Base-by-base conservation (phyloP, 2,329 filamentous ascomycete genomes). In the Pseudocercospora fijiensis region DNA sequence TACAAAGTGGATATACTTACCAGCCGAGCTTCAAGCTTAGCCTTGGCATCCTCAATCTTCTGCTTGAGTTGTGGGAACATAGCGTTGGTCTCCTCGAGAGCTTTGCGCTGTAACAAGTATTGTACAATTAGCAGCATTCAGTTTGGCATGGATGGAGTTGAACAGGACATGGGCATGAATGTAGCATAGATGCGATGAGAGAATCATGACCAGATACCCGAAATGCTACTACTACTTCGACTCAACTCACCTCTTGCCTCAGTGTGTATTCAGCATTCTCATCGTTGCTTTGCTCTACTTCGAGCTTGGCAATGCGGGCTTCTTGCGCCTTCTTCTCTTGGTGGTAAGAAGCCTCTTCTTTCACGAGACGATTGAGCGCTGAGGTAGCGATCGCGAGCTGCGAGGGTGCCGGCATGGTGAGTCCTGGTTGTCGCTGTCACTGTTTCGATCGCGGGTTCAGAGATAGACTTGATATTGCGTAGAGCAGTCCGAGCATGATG, bases 341-440 rank as follows among this genome's bases (percentile, higher is more conserved):
- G 82, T 93, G 90, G 80, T 99, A 98, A 72, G 89, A 94, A 43
- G 85, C 82, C 78, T 97, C 91, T 78, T 99, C 95, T 78, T 96
- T 97, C 69, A 96, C 86, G 55, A 98, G 86, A 64, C 95, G 91
- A 72, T 85, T 83, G 70, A 98, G 86, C 20, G 91, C 87, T 66
- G 88, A 86, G 24, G 91, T 95, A 51, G 90, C 88, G 75, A 97
- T 95, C 72, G 86, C 79, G 76, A 97, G 86, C 70, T 88, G 85
- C 0, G 88, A 88, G 51, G 90, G 90, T 30, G 91, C 84, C 3
- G 91, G 84, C 92, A 96, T 96, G 57, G 57, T 28, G 43, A 26
- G 18, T 24, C 22, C 24, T 41, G 57, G 33, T 63, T 28, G 3
- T 22, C 20, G 49, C 28, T 33, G 3, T 22, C 20, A 37, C 28